Evolutionary conservation across 2,329 filamentous ascomycete genomes (phyloP).

Genomic region (Trichothecium roseum): DNA sequence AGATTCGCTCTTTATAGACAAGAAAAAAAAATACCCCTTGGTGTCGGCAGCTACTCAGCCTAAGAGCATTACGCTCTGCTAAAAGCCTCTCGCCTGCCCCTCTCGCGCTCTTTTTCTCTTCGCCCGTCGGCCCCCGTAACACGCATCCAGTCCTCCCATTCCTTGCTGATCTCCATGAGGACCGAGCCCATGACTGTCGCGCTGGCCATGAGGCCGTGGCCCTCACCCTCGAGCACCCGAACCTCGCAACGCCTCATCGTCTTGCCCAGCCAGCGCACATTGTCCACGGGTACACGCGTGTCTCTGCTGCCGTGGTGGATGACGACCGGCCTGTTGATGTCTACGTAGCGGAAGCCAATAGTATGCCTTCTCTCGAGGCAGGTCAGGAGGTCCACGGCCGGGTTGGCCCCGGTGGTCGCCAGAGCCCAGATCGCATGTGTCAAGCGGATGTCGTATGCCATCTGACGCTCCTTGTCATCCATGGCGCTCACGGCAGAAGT

Average conservation of each 20-base stretch:
- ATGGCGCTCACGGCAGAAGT: constrained; percentile 49
- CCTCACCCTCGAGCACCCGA: constrained; percentile 78
- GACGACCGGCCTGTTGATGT: constrained; percentile 82
- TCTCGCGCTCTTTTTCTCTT: constrained; percentile 18
- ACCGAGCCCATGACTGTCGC: constrained; percentile 87
- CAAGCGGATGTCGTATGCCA: constrained; percentile 70
- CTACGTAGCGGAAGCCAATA: constrained; percentile 94
- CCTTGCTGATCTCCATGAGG: constrained; percentile 85
- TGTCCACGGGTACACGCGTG: constrained; percentile 85
- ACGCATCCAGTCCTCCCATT: constrained; percentile 83
- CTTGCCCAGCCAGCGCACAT: constrained; percentile 88
- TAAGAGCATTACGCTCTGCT: too few species aligned
- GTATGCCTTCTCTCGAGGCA: constrained; percentile 84
- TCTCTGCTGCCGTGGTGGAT: constrained; percentile 92
- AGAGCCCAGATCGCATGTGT: constrained; percentile 93
- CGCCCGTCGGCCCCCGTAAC: constrained; percentile 35
- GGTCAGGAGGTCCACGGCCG: constrained; percentile 83
- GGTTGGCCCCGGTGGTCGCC: constrained; percentile 84
- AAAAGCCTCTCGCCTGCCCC: constrained; percentile 16
- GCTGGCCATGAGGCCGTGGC: constrained; percentile 92
- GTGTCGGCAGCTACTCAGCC: too few species aligned
- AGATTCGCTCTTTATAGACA: too few species aligned
- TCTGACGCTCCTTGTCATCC: constrained; percentile 61
- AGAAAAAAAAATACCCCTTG: too few species aligned
- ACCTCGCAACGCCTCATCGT: constrained; percentile 92